Evolutionary conservation across 2,329 filamentous ascomycete genomes (phyloP), one percentile per base, ranked within the genome.

Genomic region (Shiraia sp.): DNA sequence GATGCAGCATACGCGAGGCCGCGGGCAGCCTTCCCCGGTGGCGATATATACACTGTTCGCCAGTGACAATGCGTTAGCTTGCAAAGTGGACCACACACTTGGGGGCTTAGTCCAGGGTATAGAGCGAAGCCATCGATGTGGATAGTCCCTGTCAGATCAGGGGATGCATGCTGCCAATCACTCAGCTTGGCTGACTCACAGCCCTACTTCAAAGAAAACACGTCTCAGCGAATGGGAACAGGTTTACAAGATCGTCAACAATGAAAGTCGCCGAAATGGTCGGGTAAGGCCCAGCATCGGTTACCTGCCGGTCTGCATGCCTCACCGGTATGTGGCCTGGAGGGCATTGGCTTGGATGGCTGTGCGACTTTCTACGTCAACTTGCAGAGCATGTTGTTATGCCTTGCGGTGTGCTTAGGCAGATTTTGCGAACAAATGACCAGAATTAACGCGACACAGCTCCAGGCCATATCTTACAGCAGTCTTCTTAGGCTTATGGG

Each of bases 51-150:
- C 42, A 34, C 32, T 42, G 32, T 30, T 37, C 47, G 45, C 40
- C 24, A 31, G 14, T 31, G 41, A 38, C 38, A n/a, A 50, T 46
- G 51, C 40, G 48, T 39, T 49, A 45, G 38, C 50, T 49, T 39
- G 47, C 29, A 37, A 38, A 29, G 36, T 33, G 33, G 34, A 45
- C 35, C 42, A 53, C 36, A 28, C 42, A 51, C 50, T 57, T 61
- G 49, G 62, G 56, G 63, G 58, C 58, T 60, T 57, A 63, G 56
- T 60, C 56, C 52, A 46, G 29, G 40, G 19, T 35, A 53, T 59
- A 50, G 58, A 61, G 45, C 47, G 40, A 44, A 46, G 47, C 53
- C 43, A 42, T 45, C 40, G 42, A 45, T 49, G 47, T 49, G 49
- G 47, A 40, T 51, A 48, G 48, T 47, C 32, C 39, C 38, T 30